phyloP scores from a whole-genome alignment of 306 rosid genomes.

The Cajanus cajan region DNA sequence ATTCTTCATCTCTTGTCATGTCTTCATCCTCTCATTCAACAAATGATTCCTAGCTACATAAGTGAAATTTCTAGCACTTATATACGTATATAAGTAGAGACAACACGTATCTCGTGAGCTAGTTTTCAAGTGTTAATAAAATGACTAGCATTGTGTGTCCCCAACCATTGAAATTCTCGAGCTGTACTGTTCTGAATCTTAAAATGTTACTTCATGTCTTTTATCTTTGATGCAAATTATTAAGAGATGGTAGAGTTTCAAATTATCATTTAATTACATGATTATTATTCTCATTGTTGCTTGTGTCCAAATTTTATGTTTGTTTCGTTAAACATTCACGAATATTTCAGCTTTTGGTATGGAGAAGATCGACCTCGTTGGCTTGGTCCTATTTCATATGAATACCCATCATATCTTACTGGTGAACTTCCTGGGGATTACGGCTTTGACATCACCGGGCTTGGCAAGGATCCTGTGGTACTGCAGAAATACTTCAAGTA shows the following conservation, averaged over 20 bases:
- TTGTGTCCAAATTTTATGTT: neutral
- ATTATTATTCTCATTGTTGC: neutral
- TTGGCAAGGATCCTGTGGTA: constrained; percentile 70
- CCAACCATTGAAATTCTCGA: neutral
- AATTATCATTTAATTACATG: neutral
- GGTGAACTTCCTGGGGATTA: constrained; percentile 95
- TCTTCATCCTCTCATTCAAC: too few relatives aligned
- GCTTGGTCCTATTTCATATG: constrained; percentile 92
- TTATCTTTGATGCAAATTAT: neutral
- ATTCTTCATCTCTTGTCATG: too few relatives aligned
- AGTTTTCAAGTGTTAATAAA: too few relatives aligned
- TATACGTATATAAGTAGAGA: too few relatives aligned
- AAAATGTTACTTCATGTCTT: neutral
- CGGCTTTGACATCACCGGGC: constrained; percentile 80
- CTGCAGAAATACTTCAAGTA: constrained; percentile 81
- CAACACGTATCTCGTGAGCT: too few relatives aligned
- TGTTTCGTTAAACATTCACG: neutral
- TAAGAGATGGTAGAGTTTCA: neutral
- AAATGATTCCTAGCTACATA: too few relatives aligned
- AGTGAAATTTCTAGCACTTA: too few relatives aligned
- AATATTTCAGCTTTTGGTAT: constrained; percentile 72
- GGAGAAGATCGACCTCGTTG: constrained; percentile 86
- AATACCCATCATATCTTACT: constrained; percentile 73
- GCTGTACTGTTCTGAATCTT: neutral
- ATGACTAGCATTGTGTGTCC: neutral